These are phyloP conservation scores for Herpotrichia juniperi DNA, from an alignment of 2,329 filamentous ascomycete genomes.

Conservation along the genomic window DNA sequence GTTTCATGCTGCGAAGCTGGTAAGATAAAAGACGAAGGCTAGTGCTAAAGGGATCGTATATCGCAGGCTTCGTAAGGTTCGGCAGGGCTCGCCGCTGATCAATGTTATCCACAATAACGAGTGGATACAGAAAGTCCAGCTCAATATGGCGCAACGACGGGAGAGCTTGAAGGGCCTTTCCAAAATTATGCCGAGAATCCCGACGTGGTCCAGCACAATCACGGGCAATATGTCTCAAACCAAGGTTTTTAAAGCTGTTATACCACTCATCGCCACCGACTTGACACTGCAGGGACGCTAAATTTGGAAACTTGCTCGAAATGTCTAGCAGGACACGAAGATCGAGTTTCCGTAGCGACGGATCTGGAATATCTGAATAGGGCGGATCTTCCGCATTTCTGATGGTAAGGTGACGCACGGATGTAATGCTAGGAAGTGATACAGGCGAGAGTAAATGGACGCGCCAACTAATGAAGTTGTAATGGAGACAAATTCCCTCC, in stretches of 20 bases:
- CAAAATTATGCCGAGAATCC: not conserved
- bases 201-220: not conserved
- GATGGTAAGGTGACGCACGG: not conserved
- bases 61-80: not conserved
- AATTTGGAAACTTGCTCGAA: not conserved
- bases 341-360: not conserved
- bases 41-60: not conserved
- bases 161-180: not conserved
- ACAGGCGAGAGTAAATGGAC: not conserved
- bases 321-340: not conserved
- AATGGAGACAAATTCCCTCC: not conserved
- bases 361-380: not conserved
- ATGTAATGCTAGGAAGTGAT: not conserved
- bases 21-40: not conserved
- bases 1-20: not conserved
- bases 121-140: not conserved
- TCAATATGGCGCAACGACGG: not conserved
- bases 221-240: not conserved
- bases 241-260: not conserved
- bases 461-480: conserved; percentile 3
- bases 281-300: not conserved
- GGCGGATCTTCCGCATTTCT: not conserved
- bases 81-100: not conserved
- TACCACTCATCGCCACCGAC: not conserved
- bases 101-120: not conserved